Evolutionary conservation across 805 yeast genomes (phyloP), one percentile per base, ranked within the genome.

Genomic region (Starmerella vitae): DNA sequence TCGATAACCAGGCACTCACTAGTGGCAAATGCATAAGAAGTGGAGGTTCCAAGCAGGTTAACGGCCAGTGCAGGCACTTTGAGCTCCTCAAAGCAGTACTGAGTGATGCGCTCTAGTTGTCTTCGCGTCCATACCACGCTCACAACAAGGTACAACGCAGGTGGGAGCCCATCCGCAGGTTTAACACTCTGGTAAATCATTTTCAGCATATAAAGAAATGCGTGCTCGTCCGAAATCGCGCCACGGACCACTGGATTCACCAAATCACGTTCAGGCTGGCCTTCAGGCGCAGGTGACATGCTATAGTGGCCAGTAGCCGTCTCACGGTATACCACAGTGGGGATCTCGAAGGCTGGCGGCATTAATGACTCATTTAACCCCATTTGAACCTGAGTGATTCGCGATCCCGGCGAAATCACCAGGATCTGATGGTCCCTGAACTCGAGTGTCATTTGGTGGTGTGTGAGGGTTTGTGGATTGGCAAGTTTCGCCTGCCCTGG

Each of bases 331-430:
- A 88, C 93, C 28, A 66, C 65, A 0, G 94, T 76, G n/a, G 94
- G 93, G 21, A 85, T 65, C 41, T 73, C 72, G 46, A 70, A 71
- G 20, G 75, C 71, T 1, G 96, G 93, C 2, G 91, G 83, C 7
- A 79, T 62, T 45, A 82, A 67, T 1, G 80, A 65, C 49, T 79
- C 93, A 20, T 68, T 65, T 20, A 86, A 64, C 2, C 95, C 95
- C 55, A 81, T 76, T 48, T 79, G 80, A 21, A 82, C 81, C 38
- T 78, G 63, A 0, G 96, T 83, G 38, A 69, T 62, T 38, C 63
- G 65, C 2, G 93, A 78, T 21, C 95, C 94, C 1, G 93, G 82
- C 39, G 83, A 76, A 21, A 86, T 70, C 21, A 86, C 66, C 44
- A 61, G 50, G 33, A 62, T 50, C 45, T 59, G 58, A 39, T 57